A percentile compares a stretch with the other conserved stretches of the same genome.
These are phyloP conservation scores for Amaranthus tricolor DNA, from an alignment of 179 eudicot genomes.

Conservation along the genomic window DNA sequence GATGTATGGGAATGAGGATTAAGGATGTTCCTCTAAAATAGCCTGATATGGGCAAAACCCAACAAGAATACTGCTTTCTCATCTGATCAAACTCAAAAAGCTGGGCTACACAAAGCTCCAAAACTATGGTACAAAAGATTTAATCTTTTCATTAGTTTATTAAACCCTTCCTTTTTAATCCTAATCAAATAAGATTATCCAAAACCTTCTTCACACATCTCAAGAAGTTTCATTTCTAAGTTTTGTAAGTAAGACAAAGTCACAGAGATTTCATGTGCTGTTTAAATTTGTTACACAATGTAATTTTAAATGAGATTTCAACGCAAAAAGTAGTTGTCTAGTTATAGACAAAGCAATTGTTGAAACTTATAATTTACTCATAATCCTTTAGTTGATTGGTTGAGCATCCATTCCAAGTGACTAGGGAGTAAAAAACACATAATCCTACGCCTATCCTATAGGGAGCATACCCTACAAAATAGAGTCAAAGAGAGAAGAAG, in stretches of 20 bases:
- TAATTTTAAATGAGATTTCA: no score
- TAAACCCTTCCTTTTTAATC: background rate
- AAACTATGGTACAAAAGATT: background rate
- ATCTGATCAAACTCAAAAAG: constrained; percentile 28
- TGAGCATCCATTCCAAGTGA: constrained; percentile 18
- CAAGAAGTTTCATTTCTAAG: background rate
- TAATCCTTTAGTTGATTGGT: constrained; percentile 26
- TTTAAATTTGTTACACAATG: no score
- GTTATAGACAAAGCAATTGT: constrained; percentile 15
- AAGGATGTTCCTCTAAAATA: constrained; percentile 21
- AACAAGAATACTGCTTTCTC: constrained; percentile 35
- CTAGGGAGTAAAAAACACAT: constrained; percentile 7
- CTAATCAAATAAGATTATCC: background rate
- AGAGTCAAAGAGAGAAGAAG: constrained; percentile 22
- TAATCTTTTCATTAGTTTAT: background rate
- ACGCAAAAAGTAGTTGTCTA: no score
- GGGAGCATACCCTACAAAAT: background rate
- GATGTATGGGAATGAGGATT: constrained; percentile 15
- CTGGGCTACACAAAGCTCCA: constrained; percentile 11
- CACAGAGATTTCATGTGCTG: no score
- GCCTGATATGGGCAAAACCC: constrained; percentile 35
- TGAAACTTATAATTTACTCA: constrained; percentile 18
- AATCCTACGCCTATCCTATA: background rate
- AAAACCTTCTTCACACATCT: constrained; percentile 10
- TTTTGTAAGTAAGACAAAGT: background rate